Conservation (phyloP, 768 basidiomycete genomes). For the Calocera viscosa region DNA sequence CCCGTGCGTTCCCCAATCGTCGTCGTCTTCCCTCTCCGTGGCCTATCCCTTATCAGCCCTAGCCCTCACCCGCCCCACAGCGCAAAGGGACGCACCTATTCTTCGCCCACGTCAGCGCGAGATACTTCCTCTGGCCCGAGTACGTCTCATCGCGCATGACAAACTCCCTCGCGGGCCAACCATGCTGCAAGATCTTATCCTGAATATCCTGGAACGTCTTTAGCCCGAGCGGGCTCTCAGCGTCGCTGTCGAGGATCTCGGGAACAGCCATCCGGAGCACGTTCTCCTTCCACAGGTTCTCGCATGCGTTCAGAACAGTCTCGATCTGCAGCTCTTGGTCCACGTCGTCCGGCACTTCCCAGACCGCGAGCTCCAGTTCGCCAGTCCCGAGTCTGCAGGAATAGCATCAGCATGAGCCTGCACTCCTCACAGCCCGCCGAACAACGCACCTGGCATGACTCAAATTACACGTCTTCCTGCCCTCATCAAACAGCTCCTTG, state of each 20-base stretch:
- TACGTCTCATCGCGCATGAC: conserved; percentile 7
- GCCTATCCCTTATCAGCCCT: neutral
- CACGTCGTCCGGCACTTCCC: conserved; percentile 14
- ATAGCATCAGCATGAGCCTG: no score
- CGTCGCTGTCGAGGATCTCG: conserved; percentile 14
- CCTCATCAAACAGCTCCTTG: conserved; percentile 15
- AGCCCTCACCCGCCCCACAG: neutral
- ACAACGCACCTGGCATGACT: conserved; percentile 8
- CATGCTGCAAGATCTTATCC: conserved; percentile 6
- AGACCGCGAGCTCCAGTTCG: conserved; percentile 13
- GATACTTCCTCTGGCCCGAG: conserved; percentile 12
- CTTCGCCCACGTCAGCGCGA: conserved; percentile 13
- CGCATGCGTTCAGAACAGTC: conserved; percentile 11
- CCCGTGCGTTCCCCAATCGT: conserved; percentile 10
- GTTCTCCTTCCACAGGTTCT: conserved; percentile 15
- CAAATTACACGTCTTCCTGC: conserved; percentile 14
- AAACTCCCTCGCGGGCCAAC: neutral
- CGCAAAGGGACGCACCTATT: neutral
- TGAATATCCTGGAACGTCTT: neutral
- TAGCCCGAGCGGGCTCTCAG: neutral
- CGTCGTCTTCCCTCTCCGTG: conserved; percentile 5
- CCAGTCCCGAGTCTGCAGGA: conserved; percentile 13
- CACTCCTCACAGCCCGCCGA: no score
- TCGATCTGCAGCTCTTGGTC: conserved; percentile 11
- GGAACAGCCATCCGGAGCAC: conserved; percentile 13